Evolutionary conservation across 2,329 filamentous ascomycete species (phyloP).

Genomic region (Pestalotiopsis sp.): DNA sequence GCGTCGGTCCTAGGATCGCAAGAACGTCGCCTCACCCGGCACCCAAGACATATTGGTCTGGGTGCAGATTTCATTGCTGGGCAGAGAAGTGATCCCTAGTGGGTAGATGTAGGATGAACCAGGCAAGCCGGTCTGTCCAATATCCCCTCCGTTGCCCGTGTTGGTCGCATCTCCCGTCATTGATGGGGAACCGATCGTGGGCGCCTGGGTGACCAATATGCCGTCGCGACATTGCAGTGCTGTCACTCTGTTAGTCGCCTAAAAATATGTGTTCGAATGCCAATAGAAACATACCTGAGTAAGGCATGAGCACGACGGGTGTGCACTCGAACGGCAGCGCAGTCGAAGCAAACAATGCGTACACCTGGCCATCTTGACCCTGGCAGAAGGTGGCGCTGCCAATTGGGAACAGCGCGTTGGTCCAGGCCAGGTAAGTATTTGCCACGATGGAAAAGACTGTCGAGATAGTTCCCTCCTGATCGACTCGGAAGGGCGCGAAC

Average conservation of each 20-base stretch:
- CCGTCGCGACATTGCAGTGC: constrained; percentile 1
- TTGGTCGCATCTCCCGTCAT: not conserved
- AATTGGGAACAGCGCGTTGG: not conserved
- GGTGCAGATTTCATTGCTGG: not conserved
- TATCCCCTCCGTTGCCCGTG: not conserved
- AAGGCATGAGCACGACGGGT: not conserved
- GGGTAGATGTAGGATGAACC: not conserved
- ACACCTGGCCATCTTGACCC: not conserved
- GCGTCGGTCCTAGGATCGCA: not conserved
- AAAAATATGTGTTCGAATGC: not conserved
- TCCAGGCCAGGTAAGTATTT: not conserved
- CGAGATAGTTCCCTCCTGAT: not conserved
- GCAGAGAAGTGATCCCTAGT: too few relatives aligned
- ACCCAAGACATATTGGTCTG: not conserved
- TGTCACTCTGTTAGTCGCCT: not conserved
- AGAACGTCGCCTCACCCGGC: not conserved
- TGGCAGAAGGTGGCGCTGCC: not conserved
- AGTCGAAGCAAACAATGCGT: not conserved
- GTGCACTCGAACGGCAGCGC: not conserved
- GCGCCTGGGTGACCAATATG: not conserved
- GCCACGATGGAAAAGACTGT: not conserved
- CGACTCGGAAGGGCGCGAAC: not conserved
- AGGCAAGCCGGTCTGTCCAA: not conserved
- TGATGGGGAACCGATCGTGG: not conserved
- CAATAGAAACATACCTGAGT: not conserved